Conservation (phyloP, 2,329 filamentous ascomycete genomes). For the Westerdykella aurantiaca region DNA sequence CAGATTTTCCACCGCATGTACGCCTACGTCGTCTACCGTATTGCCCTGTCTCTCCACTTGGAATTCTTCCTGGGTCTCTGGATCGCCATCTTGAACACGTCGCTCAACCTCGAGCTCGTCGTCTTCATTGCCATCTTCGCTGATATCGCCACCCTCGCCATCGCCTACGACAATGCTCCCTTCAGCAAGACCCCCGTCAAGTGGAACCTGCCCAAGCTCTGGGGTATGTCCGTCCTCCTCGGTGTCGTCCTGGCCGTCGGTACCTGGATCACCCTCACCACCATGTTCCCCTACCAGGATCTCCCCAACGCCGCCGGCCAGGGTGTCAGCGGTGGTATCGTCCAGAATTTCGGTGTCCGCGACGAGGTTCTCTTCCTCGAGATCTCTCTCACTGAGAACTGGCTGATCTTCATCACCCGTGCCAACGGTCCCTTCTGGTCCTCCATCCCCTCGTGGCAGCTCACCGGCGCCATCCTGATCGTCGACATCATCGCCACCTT, state of each 20-base stretch:
- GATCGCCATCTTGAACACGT: slow-evolving; percentile 82
- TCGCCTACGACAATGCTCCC: slow-evolving; percentile 88
- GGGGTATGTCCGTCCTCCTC: slow-evolving; percentile 84
- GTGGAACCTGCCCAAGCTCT: slow-evolving; percentile 91
- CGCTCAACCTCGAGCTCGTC: slow-evolving; percentile 77
- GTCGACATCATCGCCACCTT: slow-evolving; percentile 81
- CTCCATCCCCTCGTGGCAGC: slow-evolving; percentile 80
- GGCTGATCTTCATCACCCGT: slow-evolving; percentile 94
- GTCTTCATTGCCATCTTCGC: slow-evolving; percentile 95
- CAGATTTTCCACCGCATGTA: slow-evolving; percentile 98
- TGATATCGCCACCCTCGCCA: slow-evolving; percentile 84
- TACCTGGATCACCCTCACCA: slow-evolving; percentile 85
- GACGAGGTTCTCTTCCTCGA: slow-evolving; percentile 84
- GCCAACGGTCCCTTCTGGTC: slow-evolving; percentile 91
- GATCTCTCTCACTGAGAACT: slow-evolving; percentile 88
- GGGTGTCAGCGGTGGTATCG: slow-evolving; percentile 70
- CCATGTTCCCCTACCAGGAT: slow-evolving; percentile 57
- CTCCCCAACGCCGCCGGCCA: slow-evolving; percentile 33
- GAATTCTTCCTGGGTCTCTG: slow-evolving; percentile 88
- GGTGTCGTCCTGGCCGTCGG: slow-evolving; percentile 74
- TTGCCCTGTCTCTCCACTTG: slow-evolving; percentile 82
- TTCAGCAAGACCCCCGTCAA: slow-evolving; percentile 83
- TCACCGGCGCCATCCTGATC: slow-evolving; percentile 68
- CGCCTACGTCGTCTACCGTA: slow-evolving; percentile 92
- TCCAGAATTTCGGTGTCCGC: slow-evolving; percentile 79